Evolutionary conservation across 306 rosid species (phyloP), one percentile per base, ranked within the genome.

Genomic region (Cucurbita maxima): DNA sequence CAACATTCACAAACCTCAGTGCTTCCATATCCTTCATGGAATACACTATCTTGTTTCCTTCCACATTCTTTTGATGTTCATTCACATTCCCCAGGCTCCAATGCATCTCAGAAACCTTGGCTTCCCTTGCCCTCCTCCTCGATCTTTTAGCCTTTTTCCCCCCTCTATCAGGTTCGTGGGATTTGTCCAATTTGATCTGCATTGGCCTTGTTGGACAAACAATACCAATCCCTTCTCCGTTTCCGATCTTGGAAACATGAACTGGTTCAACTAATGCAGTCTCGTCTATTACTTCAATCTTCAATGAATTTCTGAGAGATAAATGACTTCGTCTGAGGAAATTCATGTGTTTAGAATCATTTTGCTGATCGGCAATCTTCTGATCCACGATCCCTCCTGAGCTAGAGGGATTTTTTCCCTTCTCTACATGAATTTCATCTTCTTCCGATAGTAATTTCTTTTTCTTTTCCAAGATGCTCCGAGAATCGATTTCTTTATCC

Each of bases 251-350:
- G 34, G 71, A 19, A 40, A 58, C 64, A 40, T 74, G 61, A 52
- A 81, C 25, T 36, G 82, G 41, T 8, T 84, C 89, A 5, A 92
- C 83, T 81, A 93, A 58, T 16, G 98, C 98, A 5, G 97, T 93
- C 43, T 93, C 96, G 71, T 93, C 98, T 43, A 93, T 81, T 1
- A 93, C 90, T 79, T 90, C 82, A 68, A 90, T 74, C 79, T 81
- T 86, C 64, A 83, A 60, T 25, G 84, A 76, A 55, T 80, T 56
- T 53, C 83, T 56, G 12, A 70, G 55, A 73, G 54, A 57, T 5
- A 54, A 68, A 45, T 22, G 62, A 55, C 51, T 72, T 44, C 59
- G 54, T 16, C 70, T 62, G 2, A 72, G 43, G 14, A 43, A 54
- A 52, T n/a, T 19, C 16, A 10, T 55, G 16, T 44, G 30, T 18